Percentiles rank a stretch among this genome's conserved stretches.
Conservation (phyloP, 2,329 filamentous ascomycete genomes). For the Xylogone sp. region DNA sequence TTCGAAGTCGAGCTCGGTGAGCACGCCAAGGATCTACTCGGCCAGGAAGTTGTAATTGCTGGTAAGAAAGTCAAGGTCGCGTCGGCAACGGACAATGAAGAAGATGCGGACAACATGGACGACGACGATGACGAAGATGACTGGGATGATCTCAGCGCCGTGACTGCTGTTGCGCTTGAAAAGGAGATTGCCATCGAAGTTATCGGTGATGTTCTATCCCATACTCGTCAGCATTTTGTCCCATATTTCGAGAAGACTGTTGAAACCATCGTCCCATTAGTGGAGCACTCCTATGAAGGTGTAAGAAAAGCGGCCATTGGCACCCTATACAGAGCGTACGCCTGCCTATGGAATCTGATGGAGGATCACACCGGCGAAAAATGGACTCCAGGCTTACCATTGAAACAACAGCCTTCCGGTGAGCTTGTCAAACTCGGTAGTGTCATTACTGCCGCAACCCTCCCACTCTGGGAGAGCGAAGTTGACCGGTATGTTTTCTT, state of each 20-base stretch:
- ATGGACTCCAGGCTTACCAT: conserved; percentile 84
- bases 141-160: conserved; percentile 78
- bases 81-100: conserved; percentile 54
- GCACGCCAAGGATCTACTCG: conserved; percentile 68
- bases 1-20: conserved; percentile 73
- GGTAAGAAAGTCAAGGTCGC: conserved; percentile 86
- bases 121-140: conserved; percentile 77
- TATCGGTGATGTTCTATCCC: conserved; percentile 84
- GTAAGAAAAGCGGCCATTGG: conserved; percentile 88
- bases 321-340: conserved; percentile 90
- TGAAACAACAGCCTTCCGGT: conserved; percentile 72
- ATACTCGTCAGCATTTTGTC: conserved; percentile 75
- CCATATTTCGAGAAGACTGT: conserved; percentile 88
- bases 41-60: conserved; percentile 71
- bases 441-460: conserved; percentile 78
- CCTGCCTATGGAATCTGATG: conserved; percentile 82
- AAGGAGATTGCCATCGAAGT: conserved; percentile 98
- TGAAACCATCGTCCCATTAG: conserved; percentile 73
- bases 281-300: conserved; percentile 88
- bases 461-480: conserved; percentile 85
- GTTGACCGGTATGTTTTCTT: conserved; percentile 76
- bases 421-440: conserved; percentile 83
- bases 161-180: conserved; percentile 87
- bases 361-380: conserved; percentile 76
- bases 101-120: conserved; percentile 56